Percentiles rank a stretch among this genome's conserved stretches.
phyloP scores from a whole-genome alignment of 257 asterid genomes.

The Ballota nigra region DNA sequence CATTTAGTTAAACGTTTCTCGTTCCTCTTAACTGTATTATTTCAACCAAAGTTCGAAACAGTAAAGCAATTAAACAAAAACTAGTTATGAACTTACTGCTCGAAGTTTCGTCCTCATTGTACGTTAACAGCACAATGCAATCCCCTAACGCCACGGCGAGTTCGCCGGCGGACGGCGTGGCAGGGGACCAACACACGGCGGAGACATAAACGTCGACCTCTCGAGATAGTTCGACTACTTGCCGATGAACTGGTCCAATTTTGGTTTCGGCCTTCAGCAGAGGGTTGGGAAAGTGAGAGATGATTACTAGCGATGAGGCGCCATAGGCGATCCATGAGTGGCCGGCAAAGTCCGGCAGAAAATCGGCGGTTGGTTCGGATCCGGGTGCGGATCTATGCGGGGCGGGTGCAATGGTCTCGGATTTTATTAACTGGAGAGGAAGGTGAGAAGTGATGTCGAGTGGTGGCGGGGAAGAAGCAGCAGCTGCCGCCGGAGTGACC shows the following conservation, averaged over 20 bases:
- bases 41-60: not conserved
- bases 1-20: not conserved
- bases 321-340: conserved; percentile 94
- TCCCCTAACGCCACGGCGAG: conserved; percentile 71
- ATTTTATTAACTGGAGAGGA: conserved; percentile 67
- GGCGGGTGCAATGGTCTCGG: conserved; percentile 74
- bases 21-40: not conserved
- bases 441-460: conserved; percentile 41
- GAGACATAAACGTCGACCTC: conserved; percentile 47
- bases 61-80: not conserved
- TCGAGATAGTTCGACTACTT: conserved; percentile 70
- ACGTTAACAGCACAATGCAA: conserved; percentile 52
- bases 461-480: conserved; percentile 22
- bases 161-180: conserved; percentile 71
- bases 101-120: conserved; percentile 34
- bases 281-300: conserved; percentile 87
- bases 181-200: conserved; percentile 82
- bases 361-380: conserved; percentile 60
- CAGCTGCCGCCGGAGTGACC: conserved; percentile 27
- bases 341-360: conserved; percentile 67
- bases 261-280: conserved; percentile 53
- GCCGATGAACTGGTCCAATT: conserved; percentile 70
- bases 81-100: conserved; percentile 49
- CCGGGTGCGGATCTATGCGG: conserved; percentile 50
- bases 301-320: conserved; percentile 75